A percentile compares a stretch with the other conserved stretches of the same genome.
These are phyloP conservation scores for Daldinia eschscholtzii DNA, from an alignment of 2,329 filamentous ascomycete species.

Conservation along the genomic window DNA sequence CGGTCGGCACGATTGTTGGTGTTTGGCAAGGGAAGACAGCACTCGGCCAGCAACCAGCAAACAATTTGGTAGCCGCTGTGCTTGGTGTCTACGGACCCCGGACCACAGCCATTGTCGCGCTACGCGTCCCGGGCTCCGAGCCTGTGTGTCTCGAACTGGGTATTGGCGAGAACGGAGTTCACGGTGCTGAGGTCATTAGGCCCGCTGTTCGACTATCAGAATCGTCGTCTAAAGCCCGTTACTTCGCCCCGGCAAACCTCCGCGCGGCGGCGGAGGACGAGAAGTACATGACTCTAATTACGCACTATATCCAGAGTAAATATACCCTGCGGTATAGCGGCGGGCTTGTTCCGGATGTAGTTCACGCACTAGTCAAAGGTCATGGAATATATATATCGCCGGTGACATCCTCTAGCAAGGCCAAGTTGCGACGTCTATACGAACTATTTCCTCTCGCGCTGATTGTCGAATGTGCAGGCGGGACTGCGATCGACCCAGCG, in stretches of 20 bases:
- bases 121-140: constrained; percentile 59
- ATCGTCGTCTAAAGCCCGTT: constrained; percentile 62
- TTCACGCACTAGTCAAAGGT: constrained; percentile 70
- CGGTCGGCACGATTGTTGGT: constrained; percentile 70
- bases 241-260: constrained; percentile 73
- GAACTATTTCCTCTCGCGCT: constrained; percentile 72
- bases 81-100: constrained; percentile 68
- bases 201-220: constrained; percentile 55
- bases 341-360: constrained; percentile 71
- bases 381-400: constrained; percentile 73
- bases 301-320: constrained; percentile 62
- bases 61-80: constrained; percentile 62
- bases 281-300: constrained; percentile 63
- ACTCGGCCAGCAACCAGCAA: constrained; percentile 56
- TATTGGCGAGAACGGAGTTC: constrained; percentile 49
- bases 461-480: constrained; percentile 71
- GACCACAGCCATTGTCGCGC: constrained; percentile 67
- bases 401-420: constrained; percentile 62
- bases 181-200: constrained; percentile 57
- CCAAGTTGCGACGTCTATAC: constrained; percentile 70
- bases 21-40: constrained; percentile 67
- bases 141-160: constrained; percentile 66
- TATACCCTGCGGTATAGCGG: constrained; percentile 73
- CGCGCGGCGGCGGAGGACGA: constrained; percentile 66
- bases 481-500: constrained; percentile 64